A percentile compares a stretch with the other conserved stretches of the same genome.
Evolutionary conservation across 1,139 yeast genomes (phyloP).

Genomic region (Yamadazyma songkhlaensis): DNA sequence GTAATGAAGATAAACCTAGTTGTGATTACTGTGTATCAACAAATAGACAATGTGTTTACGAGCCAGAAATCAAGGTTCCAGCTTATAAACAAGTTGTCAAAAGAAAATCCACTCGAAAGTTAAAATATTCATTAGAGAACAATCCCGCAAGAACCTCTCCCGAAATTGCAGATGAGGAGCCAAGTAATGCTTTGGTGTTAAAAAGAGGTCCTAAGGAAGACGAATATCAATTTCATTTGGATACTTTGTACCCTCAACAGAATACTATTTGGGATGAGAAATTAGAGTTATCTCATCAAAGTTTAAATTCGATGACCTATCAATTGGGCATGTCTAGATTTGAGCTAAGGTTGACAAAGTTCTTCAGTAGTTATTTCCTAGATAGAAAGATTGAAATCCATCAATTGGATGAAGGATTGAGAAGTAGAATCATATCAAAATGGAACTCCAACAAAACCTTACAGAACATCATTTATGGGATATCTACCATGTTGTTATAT

Average conservation of each 20-base stretch:
- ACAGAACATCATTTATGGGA: constrained; percentile 16
- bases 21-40: constrained; percentile 36
- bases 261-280: too few relatives aligned
- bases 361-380: constrained; percentile 21
- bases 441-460: constrained; percentile 19
- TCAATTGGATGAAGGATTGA: constrained; percentile 20
- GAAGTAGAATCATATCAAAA: constrained; percentile 18
- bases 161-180: neutral
- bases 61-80: neutral
- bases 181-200: too few relatives aligned
- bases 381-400: constrained; percentile 18
- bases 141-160: neutral
- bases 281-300: too few relatives aligned
- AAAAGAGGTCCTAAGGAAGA: too few relatives aligned
- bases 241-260: too few relatives aligned
- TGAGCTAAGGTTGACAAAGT: constrained; percentile 25
- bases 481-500: constrained; percentile 17
- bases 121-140: neutral
- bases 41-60: constrained; percentile 25
- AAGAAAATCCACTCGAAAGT: neutral
- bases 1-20: constrained; percentile 27
- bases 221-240: too few relatives aligned
- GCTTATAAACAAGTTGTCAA: neutral
- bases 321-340: constrained; percentile 23
- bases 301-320: constrained; percentile 9